phyloP scores from a whole-genome alignment of 352 stramenopile genomes.

The Globisporangium barbulae region DNA sequence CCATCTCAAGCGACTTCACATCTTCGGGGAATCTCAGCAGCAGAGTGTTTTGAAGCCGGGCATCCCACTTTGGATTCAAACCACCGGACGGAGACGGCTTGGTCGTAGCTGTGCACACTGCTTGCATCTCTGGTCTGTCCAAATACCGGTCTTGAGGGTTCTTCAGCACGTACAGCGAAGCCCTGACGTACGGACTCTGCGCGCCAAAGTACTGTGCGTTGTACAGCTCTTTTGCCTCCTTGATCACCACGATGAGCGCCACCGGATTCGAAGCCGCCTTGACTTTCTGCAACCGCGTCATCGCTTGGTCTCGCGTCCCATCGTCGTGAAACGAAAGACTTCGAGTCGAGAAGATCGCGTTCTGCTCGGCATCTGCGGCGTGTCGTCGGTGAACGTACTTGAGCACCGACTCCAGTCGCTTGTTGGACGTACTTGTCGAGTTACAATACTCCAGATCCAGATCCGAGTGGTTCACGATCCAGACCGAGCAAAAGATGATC shows the following conservation, averaged over 20 bases:
- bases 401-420: conserved; percentile 60
- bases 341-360: conserved; percentile 55
- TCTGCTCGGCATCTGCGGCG: conserved; percentile 39
- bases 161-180: conserved; percentile 81
- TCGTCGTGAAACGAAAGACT: conserved; percentile 66
- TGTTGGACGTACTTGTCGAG: conserved; percentile 68
- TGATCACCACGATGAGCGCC: conserved; percentile 76
- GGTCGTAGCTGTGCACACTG: conserved; percentile 72
- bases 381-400: conserved; percentile 72
- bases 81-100: conserved; percentile 77
- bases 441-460: conserved; percentile 87
- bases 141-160: conserved; percentile 74
- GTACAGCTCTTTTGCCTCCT: conserved; percentile 75
- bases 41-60: conserved; percentile 75
- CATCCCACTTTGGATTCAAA: conserved; percentile 69
- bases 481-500: conserved; percentile 85
- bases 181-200: conserved; percentile 83
- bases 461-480: conserved; percentile 86
- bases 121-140: conserved; percentile 75
- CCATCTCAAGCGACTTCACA: conserved; percentile 53
- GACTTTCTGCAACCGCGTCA: conserved; percentile 71
- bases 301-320: conserved; percentile 34
- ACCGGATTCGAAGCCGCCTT: conserved; percentile 78
- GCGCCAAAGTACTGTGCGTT: conserved; percentile 85
- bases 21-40: conserved; percentile 69